phyloP scores from a whole-genome alignment of 257 asterid genomes.

The Forsythia viridissima region DNA sequence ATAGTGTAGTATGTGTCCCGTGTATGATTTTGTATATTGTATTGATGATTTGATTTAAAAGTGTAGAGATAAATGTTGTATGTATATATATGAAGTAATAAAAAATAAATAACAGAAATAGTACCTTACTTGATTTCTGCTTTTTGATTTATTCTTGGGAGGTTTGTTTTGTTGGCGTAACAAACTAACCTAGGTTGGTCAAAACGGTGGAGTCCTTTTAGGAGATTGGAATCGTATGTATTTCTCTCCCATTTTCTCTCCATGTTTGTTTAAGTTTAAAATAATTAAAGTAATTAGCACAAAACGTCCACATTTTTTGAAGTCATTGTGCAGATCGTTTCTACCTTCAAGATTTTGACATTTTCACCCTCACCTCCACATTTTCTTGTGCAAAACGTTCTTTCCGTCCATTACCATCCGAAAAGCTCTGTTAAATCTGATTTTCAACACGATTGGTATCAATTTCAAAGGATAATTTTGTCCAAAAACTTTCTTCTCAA shows the following conservation, averaged over 20 bases:
- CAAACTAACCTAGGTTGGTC: conserved; percentile 21
- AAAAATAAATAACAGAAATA: too few relatives aligned
- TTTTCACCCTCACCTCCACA: too few relatives aligned
- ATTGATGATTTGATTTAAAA: not conserved
- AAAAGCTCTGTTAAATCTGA: too few relatives aligned
- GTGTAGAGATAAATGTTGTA: not conserved
- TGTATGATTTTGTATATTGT: conserved; percentile 2
- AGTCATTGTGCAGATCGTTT: too few relatives aligned
- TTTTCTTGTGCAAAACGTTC: too few relatives aligned
- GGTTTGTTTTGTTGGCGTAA: conserved; percentile 19
- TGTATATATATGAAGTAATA: not conserved
- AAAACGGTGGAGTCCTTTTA: conserved; percentile 22
- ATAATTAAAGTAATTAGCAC: too few relatives aligned
- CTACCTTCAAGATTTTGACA: too few relatives aligned
- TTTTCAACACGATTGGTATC: too few relatives aligned
- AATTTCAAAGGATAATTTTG: too few relatives aligned
- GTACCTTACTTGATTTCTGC: not conserved
- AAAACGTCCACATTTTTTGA: too few relatives aligned
- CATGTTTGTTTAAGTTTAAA: not conserved
- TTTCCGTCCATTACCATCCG: too few relatives aligned
- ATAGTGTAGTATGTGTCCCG: not conserved
- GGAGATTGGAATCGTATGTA: conserved; percentile 14
- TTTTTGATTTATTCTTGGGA: not conserved
- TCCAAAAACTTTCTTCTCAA: too few relatives aligned
- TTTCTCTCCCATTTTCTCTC: not conserved